Percentiles rank a stretch among this genome's conserved stretches.
These are phyloP conservation scores for Amanita fuliginea DNA, from an alignment of 768 basidiomycete species.

Conservation along the genomic window DNA sequence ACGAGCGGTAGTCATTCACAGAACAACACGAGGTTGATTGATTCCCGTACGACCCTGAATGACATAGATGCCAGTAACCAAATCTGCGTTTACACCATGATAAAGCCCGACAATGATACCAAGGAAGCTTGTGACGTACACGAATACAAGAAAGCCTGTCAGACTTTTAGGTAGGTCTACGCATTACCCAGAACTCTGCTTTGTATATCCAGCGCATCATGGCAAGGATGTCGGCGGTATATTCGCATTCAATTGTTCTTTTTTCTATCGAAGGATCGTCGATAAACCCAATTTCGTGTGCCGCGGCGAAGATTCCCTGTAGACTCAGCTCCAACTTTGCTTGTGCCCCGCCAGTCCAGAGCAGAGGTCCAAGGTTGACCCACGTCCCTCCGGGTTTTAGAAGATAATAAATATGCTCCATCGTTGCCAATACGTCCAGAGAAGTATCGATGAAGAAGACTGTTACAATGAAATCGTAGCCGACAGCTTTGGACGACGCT, in stretches of 20 bases:
- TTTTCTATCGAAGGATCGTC: conserved; percentile 16
- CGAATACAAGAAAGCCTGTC: background rate
- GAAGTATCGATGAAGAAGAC: conserved; percentile 62
- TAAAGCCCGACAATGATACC: background rate
- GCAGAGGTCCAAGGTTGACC: conserved; percentile 63
- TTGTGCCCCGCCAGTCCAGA: conserved; percentile 48
- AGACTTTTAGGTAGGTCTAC: conserved; percentile 18
- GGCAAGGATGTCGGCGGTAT: conserved; percentile 46
- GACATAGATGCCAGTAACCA: background rate
- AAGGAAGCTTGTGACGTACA: conserved; percentile 1
- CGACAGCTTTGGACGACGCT: conserved; percentile 11
- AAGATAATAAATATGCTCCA: conserved; percentile 45
- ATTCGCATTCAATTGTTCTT: conserved; percentile 49
- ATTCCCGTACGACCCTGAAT: background rate
- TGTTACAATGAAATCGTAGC: conserved; percentile 53
- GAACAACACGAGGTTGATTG: background rate
- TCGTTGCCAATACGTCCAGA: conserved; percentile 36
- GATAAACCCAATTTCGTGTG: conserved; percentile 44
- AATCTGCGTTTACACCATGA: background rate
- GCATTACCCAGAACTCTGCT: conserved; percentile 59
- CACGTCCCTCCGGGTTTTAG: conserved; percentile 54
- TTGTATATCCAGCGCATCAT: conserved; percentile 67
- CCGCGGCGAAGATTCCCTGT: conserved; percentile 48
- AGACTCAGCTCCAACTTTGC: conserved; percentile 48
- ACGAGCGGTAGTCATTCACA: background rate